Conservation (phyloP, 352 stramenopile species). For the Phytophthora sp. region DNA sequence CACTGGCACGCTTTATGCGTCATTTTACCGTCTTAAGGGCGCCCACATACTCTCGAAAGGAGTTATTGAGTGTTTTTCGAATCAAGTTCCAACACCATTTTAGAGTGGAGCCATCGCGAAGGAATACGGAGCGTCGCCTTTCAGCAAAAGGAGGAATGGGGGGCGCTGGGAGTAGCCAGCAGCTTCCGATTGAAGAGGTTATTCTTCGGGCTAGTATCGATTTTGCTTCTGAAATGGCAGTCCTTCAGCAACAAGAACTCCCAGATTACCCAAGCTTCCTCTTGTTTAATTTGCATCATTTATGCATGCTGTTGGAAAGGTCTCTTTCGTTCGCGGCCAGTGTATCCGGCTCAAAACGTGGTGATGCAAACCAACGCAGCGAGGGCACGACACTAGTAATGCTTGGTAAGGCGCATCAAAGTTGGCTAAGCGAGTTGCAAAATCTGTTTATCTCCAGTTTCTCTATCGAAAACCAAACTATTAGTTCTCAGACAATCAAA, state of each 20-base stretch:
- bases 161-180: constrained; percentile 10
- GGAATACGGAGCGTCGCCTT: not conserved
- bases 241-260: constrained; percentile 37
- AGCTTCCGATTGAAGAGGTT: constrained; percentile 49
- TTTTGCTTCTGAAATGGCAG: constrained; percentile 44
- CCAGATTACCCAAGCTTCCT: constrained; percentile 12
- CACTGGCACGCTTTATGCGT: constrained; percentile 39
- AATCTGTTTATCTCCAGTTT: constrained; percentile 51
- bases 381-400: constrained; percentile 44
- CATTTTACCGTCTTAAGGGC: constrained; percentile 60
- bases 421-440: constrained; percentile 60
- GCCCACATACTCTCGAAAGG: constrained; percentile 46
- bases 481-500: not conserved
- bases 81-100: constrained; percentile 49
- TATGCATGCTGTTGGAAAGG: constrained; percentile 43
- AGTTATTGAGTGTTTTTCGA: constrained; percentile 59
- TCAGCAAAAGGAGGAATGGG: constrained; percentile 12
- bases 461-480: not conserved
- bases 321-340: constrained; percentile 39
- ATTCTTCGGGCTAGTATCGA: constrained; percentile 62
- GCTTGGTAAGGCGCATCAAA: constrained; percentile 67
- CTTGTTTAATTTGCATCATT: constrained; percentile 65
- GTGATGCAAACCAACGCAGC: not conserved
- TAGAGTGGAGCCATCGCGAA: not conserved
- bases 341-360: not conserved